Evolutionary conservation across 306 rosid species (phyloP).

Genomic region (Calophaca sinica): DNA sequence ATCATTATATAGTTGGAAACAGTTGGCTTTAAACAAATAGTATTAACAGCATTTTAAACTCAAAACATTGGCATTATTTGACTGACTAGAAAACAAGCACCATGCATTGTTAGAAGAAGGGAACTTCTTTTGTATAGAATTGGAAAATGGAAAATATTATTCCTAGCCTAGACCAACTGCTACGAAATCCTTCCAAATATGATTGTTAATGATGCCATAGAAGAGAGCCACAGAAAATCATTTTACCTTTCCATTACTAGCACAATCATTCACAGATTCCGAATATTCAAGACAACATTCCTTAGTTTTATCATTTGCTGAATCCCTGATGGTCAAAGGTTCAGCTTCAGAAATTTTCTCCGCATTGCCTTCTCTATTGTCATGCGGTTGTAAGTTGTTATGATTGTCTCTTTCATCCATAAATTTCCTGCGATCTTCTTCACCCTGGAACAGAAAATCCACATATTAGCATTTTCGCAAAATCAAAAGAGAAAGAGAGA

Average conservation of each 20-base stretch:
- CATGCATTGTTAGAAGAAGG: slow-evolving; percentile 18
- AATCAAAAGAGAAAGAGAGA: slow-evolving; percentile 30
- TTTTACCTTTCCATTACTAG: slow-evolving; percentile 57
- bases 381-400: slow-evolving; percentile 49
- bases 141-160: background rate
- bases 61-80: slow-evolving; percentile 12
- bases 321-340: slow-evolving; percentile 43
- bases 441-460: slow-evolving; percentile 62
- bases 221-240: slow-evolving; percentile 26
- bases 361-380: slow-evolving; percentile 37
- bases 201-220: slow-evolving; percentile 29
- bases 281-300: slow-evolving; percentile 45
- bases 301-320: slow-evolving; percentile 46
- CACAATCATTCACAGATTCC: slow-evolving; percentile 44
- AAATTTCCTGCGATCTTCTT: slow-evolving; percentile 52
- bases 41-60: background rate
- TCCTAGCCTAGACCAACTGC: slow-evolving; percentile 30
- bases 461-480: slow-evolving; percentile 39
- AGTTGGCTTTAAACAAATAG: slow-evolving; percentile 10
- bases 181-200: slow-evolving; percentile 35
- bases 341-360: slow-evolving; percentile 50
- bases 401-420: slow-evolving; percentile 49
- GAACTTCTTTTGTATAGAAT: slow-evolving; percentile 25
- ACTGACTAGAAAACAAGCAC: slow-evolving; percentile 24
- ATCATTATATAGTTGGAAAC: background rate